A percentile compares a stretch with the other conserved stretches of the same genome.
phyloP scores from a whole-genome alignment of 2,329 filamentous ascomycete species.

The Neobulgaria alba region DNA sequence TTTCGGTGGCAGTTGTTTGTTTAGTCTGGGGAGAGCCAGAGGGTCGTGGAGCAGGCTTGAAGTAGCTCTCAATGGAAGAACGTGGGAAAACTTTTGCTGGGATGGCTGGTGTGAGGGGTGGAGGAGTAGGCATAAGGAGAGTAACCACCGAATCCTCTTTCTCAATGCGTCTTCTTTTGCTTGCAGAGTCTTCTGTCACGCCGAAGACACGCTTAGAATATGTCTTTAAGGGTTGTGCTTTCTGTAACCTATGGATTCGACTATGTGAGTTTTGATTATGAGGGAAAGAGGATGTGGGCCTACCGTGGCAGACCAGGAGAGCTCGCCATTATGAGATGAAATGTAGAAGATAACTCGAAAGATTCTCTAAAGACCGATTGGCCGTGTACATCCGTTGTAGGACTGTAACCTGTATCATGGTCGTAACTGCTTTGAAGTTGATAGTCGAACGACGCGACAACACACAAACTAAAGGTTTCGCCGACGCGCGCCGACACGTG shows the following conservation, averaged over 20 bases:
- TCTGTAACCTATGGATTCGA: background rate
- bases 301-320: background rate
- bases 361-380: background rate
- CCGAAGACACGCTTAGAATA: conserved; percentile 21
- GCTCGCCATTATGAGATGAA: background rate
- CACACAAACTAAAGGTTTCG: too few relatives aligned
- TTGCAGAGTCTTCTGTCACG: conserved; percentile 7
- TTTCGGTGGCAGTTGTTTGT: too few relatives aligned
- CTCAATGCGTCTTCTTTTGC: conserved; percentile 16
- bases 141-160: conserved; percentile 1
- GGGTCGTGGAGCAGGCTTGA: conserved; percentile 19
- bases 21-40: conserved; percentile 1
- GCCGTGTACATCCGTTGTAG: background rate
- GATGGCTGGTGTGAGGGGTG: too few relatives aligned
- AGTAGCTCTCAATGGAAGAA: conserved; percentile 22
- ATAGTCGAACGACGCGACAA: background rate
- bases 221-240: conserved; percentile 13
- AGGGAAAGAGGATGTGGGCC: too few relatives aligned
- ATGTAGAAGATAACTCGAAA: background rate
- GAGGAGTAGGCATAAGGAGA: too few relatives aligned
- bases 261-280: too few relatives aligned
- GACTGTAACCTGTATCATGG: background rate
- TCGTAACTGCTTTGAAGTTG: background rate
- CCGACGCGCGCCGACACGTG: too few relatives aligned
- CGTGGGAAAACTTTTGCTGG: conserved; percentile 9